Evolutionary conservation across 202 grass and related monocot species (phyloP).

Genomic region (Dendrocalamus latiflorus): DNA sequence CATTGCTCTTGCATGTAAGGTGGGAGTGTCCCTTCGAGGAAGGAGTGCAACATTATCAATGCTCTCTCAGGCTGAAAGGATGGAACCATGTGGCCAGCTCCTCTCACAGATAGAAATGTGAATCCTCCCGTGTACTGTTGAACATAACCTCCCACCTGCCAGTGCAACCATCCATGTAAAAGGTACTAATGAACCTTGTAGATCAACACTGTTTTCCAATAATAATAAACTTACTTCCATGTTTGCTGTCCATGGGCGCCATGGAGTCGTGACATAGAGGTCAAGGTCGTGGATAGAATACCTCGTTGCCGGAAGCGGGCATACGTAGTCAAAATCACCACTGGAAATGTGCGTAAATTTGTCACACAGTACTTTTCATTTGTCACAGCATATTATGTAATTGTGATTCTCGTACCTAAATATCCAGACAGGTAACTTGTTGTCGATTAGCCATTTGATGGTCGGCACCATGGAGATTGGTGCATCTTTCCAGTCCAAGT

Average conservation of each 20-base stretch:
- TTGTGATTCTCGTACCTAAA: conserved; percentile 16
- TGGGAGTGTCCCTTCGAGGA: conserved; percentile 38
- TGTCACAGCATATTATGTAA: not conserved
- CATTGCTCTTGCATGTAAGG: not conserved
- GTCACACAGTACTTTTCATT: not conserved
- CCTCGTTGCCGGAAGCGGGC: conserved; percentile 24
- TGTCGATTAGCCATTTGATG: not conserved
- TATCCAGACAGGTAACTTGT: conserved; percentile 20
- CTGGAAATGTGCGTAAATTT: not conserved
- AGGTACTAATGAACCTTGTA: too few relatives aligned
- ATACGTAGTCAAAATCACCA: conserved; percentile 35
- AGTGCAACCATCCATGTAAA: not conserved
- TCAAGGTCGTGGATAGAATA: conserved; percentile 22
- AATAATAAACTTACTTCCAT: not conserved
- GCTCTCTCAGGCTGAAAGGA: too few relatives aligned
- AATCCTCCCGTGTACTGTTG: conserved; percentile 28
- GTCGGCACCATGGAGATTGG: conserved; percentile 13
- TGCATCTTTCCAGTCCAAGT: not conserved
- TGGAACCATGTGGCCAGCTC: conserved; percentile 50
- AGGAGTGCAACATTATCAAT: too few relatives aligned
- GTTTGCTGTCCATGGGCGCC: conserved; percentile 32
- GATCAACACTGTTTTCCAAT: too few relatives aligned
- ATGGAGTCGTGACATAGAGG: conserved; percentile 25
- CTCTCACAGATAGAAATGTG: conserved; percentile 33
- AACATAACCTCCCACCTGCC: conserved; percentile 44